Base-by-base conservation (phyloP, 2,329 filamentous ascomycete genomes). In the Ambrosiella cleistominuta region DNA sequence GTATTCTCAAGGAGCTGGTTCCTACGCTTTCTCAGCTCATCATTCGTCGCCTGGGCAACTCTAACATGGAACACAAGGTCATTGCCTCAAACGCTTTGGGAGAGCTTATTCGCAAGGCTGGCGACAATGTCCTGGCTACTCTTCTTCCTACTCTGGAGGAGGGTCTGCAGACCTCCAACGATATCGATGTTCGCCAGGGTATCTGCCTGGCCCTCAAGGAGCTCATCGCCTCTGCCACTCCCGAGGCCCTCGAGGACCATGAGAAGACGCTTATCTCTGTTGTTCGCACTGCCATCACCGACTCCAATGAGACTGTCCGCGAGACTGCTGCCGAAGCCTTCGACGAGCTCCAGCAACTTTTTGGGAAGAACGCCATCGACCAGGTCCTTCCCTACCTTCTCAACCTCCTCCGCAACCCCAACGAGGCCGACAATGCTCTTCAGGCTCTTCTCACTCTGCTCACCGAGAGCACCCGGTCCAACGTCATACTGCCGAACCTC, bases 21-120 rank as follows among this genome's bases (percentile, higher is more conserved):
- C 91, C 93, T 50, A 96, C 89, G 1, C 83, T 98, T 61, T 95
- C 89, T 5, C 90, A 96, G 68, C 82, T 98, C 62, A 85, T 98
- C 65, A 97, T 98, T 68, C 83, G 88, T 61, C 86, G 93, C 54
- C 79, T 98, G 64, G 93, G 89, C 62, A 97, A 90, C 69, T 86
- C 90, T 51, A 97, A 96, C 67, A 90, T 95, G 84, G 93, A 98
- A 70, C 93, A 98, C 70, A 97, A 96, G 75, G 86, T 95, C 64
- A 98, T 98, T 75, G 93, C 94, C 63, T 91, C 91, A 69, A 97
- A 97, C 69, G 89, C 93, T 54, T 78, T 98, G 58, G 93, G 93
- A 66, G 93, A 98, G 69, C 81, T 98, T 63, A 97, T 98, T 66
- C 85, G 93, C 66, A 96, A 95, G 71, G 91, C 93, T 66, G 93